Evolutionary conservation across 306 rosid species (phyloP), one percentile per base, ranked within the genome.

Genomic region (Trichosanthes cucumerina): DNA sequence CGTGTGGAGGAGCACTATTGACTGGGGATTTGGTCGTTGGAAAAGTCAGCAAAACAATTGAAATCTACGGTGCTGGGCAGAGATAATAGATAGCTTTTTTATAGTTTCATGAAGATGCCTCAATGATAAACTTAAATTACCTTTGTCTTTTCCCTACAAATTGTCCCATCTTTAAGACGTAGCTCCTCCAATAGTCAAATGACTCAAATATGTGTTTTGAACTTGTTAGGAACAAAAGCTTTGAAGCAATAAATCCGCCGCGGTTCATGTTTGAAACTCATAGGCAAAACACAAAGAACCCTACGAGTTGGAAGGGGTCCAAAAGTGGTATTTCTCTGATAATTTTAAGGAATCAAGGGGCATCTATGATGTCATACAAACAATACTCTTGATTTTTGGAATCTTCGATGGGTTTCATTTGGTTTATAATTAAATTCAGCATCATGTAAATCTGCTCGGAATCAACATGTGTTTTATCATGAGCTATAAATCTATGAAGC

Each of bases 401-500:
- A 80, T 46, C 69, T 52, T 79, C 44, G 41, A 85, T 88, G 60
- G 66, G 82, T 82, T 80, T 91, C 84, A 90, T 91, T 85, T 93
- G 91, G 66, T 79, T 79, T 77, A 86, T 39, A 66, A 93, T 28
- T 50, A 89, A 85, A 53, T 82, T 66, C 41, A 93, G 87, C 87
- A 87, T 88, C 64, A 69, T 59, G 81, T 88, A 91, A 76, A 88
- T 91, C 80, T 88, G 81, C 47, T 86, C 87, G 0, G 85, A 87
- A 46, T 84, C 68, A 44, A 86, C 81, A 79, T 90, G 95, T 15
- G 85, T 77, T 82, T 90, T 91, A 86, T 91, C 96, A 21, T 88
- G 98, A 50, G 92, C 91, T 78, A 90, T 88, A 72, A 92, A 90
- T 79, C 90, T 88, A 82, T 89, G 90, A 82, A 74, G 88, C 38